A percentile compares a stretch with the other conserved stretches of the same genome.
Conservation (phyloP, 2,329 filamentous ascomycete species). For the Juglanconis oblonga region DNA sequence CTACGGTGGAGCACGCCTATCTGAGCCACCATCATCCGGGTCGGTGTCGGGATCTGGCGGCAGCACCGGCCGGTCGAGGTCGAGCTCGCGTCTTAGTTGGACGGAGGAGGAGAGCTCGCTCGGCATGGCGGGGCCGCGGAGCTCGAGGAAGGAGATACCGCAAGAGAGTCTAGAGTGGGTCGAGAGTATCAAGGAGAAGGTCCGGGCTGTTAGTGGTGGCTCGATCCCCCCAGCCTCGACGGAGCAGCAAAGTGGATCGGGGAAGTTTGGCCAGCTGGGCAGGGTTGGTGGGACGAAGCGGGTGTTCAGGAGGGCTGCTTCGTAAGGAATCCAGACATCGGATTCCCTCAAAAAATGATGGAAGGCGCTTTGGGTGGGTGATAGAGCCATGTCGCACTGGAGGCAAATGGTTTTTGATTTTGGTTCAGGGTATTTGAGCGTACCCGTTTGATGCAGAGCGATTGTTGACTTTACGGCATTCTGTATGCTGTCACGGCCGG, state of each 20-base stretch:
- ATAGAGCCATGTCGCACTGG: too few relatives aligned
- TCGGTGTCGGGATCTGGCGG: conserved; percentile 27
- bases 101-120: conserved; percentile 59
- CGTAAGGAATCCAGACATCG: conserved; percentile 10
- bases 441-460: conserved; percentile 3
- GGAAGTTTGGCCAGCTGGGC: conserved; percentile 65
- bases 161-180: conserved; percentile 78
- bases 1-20: conserved; percentile 25
- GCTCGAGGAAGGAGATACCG: conserved; percentile 63
- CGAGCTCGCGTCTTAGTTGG: conserved; percentile 55
- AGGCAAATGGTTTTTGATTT: too few relatives aligned
- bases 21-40: conserved; percentile 43
- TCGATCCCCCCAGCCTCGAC: neutral
- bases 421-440: neutral
- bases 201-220: conserved; percentile 64
- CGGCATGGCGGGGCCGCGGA: conserved; percentile 68
- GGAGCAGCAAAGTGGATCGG: conserved; percentile 21
- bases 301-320: conserved; percentile 53
- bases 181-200: conserved; percentile 78
- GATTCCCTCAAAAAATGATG: too few relatives aligned
- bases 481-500: conserved; percentile 5
- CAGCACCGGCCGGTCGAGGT: conserved; percentile 38
- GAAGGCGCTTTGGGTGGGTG: neutral
- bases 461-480: neutral
- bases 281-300: conserved; percentile 72